A percentile compares a stretch with the other conserved stretches of the same genome.
phyloP scores from a whole-genome alignment of 768 basidiomycete species.

The Coprinopsis marcescibilis region DNA sequence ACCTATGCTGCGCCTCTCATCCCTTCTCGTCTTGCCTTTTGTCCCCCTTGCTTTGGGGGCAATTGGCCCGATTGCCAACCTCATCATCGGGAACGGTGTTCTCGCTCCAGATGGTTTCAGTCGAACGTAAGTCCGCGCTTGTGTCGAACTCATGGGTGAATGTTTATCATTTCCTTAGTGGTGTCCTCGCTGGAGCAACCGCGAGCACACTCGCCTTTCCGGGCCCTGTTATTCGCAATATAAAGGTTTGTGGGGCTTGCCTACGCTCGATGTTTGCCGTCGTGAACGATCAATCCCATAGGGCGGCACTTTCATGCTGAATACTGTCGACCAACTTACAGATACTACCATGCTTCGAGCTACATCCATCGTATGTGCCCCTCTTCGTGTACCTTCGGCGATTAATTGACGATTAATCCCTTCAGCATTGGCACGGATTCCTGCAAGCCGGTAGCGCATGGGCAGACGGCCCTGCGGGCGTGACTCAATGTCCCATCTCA shows the following conservation, averaged over 20 bases:
- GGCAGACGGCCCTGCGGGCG: constrained; percentile 34
- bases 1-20: constrained; percentile 5
- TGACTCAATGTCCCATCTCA: constrained; percentile 38
- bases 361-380: constrained; percentile 40
- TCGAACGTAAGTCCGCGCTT: constrained; percentile 14
- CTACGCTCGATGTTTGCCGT: neutral
- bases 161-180: neutral
- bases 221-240: constrained; percentile 12
- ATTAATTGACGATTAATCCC: neutral
- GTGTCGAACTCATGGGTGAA: neutral
- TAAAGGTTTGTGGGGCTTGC: constrained; percentile 6
- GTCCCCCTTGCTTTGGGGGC: constrained; percentile 13
- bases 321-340: constrained; percentile 40
- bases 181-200: constrained; percentile 12
- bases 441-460: constrained; percentile 30
- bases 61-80: constrained; percentile 25
- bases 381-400: too few species aligned
- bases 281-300: neutral
- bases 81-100: constrained; percentile 35
- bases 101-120: constrained; percentile 46
- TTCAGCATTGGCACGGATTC: constrained; percentile 42
- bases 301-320: constrained; percentile 38
- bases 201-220: constrained; percentile 11
- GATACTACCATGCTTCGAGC: constrained; percentile 42
- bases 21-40: constrained; percentile 2